Percentiles rank a stretch among this genome's conserved stretches.
These are phyloP conservation scores for Kodamaea ohmeri DNA, from an alignment of 1,139 yeast species.

Conservation along the genomic window DNA sequence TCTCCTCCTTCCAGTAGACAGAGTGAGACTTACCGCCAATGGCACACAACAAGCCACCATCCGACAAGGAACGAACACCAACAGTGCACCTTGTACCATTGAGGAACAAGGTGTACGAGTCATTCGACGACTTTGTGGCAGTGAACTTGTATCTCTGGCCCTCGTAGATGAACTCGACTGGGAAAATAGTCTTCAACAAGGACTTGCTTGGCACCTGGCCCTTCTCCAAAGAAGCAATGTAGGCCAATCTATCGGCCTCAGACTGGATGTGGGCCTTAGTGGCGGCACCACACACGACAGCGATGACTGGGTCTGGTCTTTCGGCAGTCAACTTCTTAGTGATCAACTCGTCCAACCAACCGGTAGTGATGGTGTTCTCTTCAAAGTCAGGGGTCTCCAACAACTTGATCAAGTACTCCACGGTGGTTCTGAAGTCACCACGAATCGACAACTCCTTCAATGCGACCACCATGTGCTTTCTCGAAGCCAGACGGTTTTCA, in stretches of 20 bases:
- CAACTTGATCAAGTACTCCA: slow-evolving; percentile 90
- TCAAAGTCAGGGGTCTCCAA: slow-evolving; percentile 96
- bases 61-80: slow-evolving; percentile 82
- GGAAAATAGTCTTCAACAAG: slow-evolving; percentile 79
- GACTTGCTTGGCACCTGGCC: slow-evolving; percentile 92
- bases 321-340: slow-evolving; percentile 92
- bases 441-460: slow-evolving; percentile 92
- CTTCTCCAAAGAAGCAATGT: slow-evolving; percentile 72
- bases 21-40: slow-evolving; percentile 92
- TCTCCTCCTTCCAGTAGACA: slow-evolving; percentile 97
- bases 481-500: slow-evolving; percentile 95
- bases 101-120: slow-evolving; percentile 81
- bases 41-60: slow-evolving; percentile 88
- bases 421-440: slow-evolving; percentile 98
- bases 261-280: slow-evolving; percentile 86
- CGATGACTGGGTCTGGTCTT: slow-evolving; percentile 87
- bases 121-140: slow-evolving; percentile 86
- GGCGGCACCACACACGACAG: slow-evolving; percentile 96
- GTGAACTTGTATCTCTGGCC: slow-evolving; percentile 92
- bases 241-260: slow-evolving; percentile 67
- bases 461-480: slow-evolving; percentile 99
- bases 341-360: slow-evolving; percentile 97
- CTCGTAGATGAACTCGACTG: slow-evolving; percentile 92
- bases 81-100: slow-evolving; percentile 90
- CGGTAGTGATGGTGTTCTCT: slow-evolving; percentile 94